Percentiles rank a stretch among this genome's conserved stretches.
These are phyloP conservation scores for Conticribra guillardii DNA, from an alignment of 108 stramenopile genomes.

Conservation along the genomic window DNA sequence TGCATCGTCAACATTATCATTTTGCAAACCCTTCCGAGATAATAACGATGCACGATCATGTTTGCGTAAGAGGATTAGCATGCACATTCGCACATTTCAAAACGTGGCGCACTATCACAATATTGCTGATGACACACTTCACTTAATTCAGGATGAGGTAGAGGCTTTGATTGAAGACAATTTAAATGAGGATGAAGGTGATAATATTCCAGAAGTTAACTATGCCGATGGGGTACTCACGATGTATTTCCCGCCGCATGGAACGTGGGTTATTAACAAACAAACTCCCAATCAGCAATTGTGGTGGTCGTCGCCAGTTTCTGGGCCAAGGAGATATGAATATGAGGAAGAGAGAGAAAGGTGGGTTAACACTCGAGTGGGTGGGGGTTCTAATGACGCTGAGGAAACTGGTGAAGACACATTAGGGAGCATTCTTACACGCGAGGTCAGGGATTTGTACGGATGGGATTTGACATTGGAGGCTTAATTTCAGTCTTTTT, in stretches of 20 bases:
- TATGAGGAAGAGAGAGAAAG: constrained; percentile 61
- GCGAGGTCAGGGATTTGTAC: background rate
- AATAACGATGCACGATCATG: background rate
- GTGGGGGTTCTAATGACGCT: constrained; percentile 27
- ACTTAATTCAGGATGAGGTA: constrained; percentile 87
- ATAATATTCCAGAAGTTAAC: constrained; percentile 65
- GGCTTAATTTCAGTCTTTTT: no score
- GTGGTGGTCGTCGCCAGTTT: constrained; percentile 91
- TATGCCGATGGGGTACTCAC: constrained; percentile 82
- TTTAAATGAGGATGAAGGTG: constrained; percentile 43
- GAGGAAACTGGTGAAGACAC: background rate
- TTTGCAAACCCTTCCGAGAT: no score
- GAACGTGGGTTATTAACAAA: constrained; percentile 96
- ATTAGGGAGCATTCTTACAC: background rate
- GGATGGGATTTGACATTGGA: background rate
- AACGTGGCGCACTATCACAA: constrained; percentile 81
- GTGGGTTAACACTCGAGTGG: constrained; percentile 77
- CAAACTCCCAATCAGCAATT: constrained; percentile 94
- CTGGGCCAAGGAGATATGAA: constrained; percentile 92
- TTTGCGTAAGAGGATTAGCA: background rate
- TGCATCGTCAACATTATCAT: no score
- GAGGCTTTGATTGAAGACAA: constrained; percentile 82
- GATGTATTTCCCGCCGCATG: constrained; percentile 72
- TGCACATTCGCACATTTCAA: constrained; percentile 51
- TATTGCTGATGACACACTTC: constrained; percentile 87